Base-by-base conservation (phyloP, 768 basidiomycete species). In the Auriscalpium vulgare region DNA sequence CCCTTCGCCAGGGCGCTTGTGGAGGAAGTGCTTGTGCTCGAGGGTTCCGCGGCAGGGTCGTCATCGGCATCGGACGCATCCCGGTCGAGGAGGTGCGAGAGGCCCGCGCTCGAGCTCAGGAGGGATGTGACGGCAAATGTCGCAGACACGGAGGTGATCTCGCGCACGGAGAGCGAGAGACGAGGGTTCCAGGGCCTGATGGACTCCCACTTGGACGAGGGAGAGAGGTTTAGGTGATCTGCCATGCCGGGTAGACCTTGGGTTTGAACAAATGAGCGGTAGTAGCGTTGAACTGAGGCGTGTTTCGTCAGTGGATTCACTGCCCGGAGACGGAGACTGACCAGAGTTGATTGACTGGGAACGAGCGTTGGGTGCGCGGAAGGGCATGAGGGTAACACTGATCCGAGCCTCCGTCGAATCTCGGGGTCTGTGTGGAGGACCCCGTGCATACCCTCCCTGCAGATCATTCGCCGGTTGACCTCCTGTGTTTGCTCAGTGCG, bases 131-230 rank as follows among this genome's bases (percentile, higher is more conserved):
- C 77, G 57, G 86, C 78, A 65, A 92, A 91, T 0, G 88, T 91
- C 9, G 81, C 88, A 1, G 90, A 91, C 45, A 91, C 90, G 0
- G 90, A 91, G 21, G 91, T 89, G 51, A 92, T 84, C 74, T 92
- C 90, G 45, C 82, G 78, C 44, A 91, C 85, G 11, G 78, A 71
- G 13, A 92, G 79, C 1, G 81, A 77, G n/a, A 91, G 73, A 36
- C 81, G 82, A 38, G 85, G 84, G 5, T 78, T 75, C 84, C 87
- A 91, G 8, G 88, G 90, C 13, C 88, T 79, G 61, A 91, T 83
- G 10, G 85, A 73, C 56, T 82, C 83, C 89, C 89, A 91, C 50
- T 73, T 61, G 21, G 56, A 53, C 21, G 37, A 5, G 16, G 51
- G 51, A 21, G 19, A 14, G 14, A 47, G 14, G 44, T 47, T 45